Evolutionary conservation across 768 basidiomycete species (phyloP), one percentile per base, ranked within the genome.

Genomic region (Cytidiella melzeri): DNA sequence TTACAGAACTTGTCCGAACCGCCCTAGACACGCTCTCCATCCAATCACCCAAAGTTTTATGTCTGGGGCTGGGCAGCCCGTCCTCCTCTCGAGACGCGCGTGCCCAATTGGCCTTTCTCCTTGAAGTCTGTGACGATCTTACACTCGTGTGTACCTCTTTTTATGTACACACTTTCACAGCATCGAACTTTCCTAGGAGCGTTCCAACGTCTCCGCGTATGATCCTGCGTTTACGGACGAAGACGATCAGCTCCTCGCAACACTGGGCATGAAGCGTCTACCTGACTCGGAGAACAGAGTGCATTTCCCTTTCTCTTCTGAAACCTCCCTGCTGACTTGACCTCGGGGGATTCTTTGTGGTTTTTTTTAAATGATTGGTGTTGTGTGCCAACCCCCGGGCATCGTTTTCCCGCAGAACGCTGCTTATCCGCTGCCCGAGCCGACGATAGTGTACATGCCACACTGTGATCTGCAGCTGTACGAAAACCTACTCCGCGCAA

Each of bases 21-120:
- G 52, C 61, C 4, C 55, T 62, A 27, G 21, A 46, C 6, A n/a
- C 48, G 26, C 36, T 58, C n/a, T 46, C 56, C 44, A 51, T 46
- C 34, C 36, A 39, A 42, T 52, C 43, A 52, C 67, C 50, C 49
- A 42, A 62, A 26, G 68, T 84, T 41, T 61, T 90, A 37, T 89
- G 87, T 63, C 75, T 90, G 12, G 87, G 87, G 10, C 69, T 90
- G 24, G 87, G 87, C 43, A 84, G 83, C 62, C 86, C 87, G n/a
- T 68, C 73, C 15, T 60, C 69, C 37, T 87, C 84, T 42, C 69
- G 69, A 43, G 77, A 77, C 48, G 74, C 87, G 30, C 76, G 82
- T 51, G 76, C 75, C 28, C 87, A 89, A 55, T 81, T 90, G 24
- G 83, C 74, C 18, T 78, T 86, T 58, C 73, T 90, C 56, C 69